These are phyloP conservation scores for Leishmania mexicana DNA, from an alignment of 208 protist genomes.

Conservation along the genomic window DNA sequence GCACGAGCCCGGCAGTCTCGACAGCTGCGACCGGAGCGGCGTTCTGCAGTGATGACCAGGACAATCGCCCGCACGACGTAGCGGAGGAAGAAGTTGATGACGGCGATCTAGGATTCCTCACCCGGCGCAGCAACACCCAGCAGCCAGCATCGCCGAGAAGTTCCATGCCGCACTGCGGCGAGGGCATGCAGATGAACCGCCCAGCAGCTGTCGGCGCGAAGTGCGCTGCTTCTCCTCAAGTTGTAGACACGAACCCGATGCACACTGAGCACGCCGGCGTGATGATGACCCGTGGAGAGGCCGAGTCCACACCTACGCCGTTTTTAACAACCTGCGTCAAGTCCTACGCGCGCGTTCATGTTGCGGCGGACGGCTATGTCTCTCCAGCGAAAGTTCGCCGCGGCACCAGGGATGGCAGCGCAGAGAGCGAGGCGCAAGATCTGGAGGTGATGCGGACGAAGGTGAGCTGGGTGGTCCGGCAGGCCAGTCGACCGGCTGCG, in stretches of 20 bases:
- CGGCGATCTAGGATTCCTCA: background rate
- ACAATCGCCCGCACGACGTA: background rate
- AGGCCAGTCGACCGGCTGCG: background rate
- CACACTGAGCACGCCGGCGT: background rate
- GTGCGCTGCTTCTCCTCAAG: background rate
- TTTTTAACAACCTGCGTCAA: slow-evolving; percentile 31
- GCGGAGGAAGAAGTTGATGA: background rate
- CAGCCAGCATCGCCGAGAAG: background rate
- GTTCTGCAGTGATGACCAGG: background rate
- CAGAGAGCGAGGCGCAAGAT: slow-evolving; percentile 29
- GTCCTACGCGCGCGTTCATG: slow-evolving; percentile 27
- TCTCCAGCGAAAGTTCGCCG: slow-evolving; percentile 17
- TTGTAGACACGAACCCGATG: background rate
- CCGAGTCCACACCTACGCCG: background rate
- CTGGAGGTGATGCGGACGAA: slow-evolving; percentile 71
- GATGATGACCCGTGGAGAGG: background rate
- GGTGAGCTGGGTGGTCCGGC: slow-evolving; percentile 53
- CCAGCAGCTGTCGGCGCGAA: background rate
- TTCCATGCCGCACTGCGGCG: background rate
- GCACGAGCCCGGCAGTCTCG: background rate
- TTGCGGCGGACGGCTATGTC: slow-evolving; percentile 28
- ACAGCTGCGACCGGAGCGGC: background rate
- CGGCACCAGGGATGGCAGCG: slow-evolving; percentile 20
- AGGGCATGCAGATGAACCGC: background rate
- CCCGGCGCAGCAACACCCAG: slow-evolving; percentile 8